Evolutionary conservation across 2,329 filamentous ascomycete species (phyloP), one percentile per base, ranked within the genome.

Genomic region (Penicillium sp.): DNA sequence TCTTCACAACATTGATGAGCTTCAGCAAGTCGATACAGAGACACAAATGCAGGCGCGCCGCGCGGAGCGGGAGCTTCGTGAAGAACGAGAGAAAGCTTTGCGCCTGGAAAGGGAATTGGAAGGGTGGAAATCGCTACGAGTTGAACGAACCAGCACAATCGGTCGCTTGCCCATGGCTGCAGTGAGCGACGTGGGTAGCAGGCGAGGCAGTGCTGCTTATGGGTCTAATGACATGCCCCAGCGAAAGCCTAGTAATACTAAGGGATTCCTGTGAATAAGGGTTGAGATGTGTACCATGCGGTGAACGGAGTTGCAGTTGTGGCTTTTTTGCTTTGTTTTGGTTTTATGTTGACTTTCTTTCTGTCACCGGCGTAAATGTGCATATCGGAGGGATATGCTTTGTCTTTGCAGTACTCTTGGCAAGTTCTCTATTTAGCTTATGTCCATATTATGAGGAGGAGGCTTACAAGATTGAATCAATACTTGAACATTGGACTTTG

Each of bases 101-200:
- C 83, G 89, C 31, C 80, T 98, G n/a, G 93, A 97, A 77, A 86
- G 92, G 48, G 93, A 98, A 75, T 76, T 97, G 9, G 92, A 96
- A 65, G 87, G 86, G 2, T 91, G 89, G 85, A 96, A 93, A 72
- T 80, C 80, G 16, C 77, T 93, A 27, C 81, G 89, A 33, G 80
- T 85, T 61, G 90, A 93, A 68, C 87, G 81, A 53, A 77, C 76
- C 6, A 75, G 72, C 58, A 66, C 65, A 23, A 62, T 74, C 42
- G 71, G 68, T 46, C 68, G 69, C 44, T 56, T 56, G 50, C 60
- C 67, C 46, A 68, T 74, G 57, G 63, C 67, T 39, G 68, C 68
- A 7, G 63, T 78, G 47, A 77, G 73, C 44, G 77, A 79, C 33
- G 64, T 71, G 35, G 73, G 70, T 57, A 78, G 72, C 62, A 73